Evolutionary conservation across 2,329 filamentous ascomycete genomes (phyloP).

Genomic region (Diatrype stigma): DNA sequence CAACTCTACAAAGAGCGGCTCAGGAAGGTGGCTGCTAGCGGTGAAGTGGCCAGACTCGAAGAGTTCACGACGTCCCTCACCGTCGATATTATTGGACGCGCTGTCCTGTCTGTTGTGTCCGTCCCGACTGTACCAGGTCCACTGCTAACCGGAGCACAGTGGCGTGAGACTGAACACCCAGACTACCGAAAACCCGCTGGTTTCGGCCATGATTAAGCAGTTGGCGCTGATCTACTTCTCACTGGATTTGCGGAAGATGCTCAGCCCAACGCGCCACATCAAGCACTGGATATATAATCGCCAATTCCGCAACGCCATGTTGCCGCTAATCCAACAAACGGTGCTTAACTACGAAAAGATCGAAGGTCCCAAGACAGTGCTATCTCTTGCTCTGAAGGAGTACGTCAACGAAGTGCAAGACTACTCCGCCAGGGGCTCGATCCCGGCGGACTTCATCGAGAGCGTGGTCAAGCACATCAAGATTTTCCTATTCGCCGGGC

Average conservation of each 20-base stretch:
- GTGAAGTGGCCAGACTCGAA: conserved; percentile 24
- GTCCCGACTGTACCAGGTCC: conserved; percentile 4
- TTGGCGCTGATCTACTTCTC: conserved; percentile 15
- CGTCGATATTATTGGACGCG: conserved; percentile 25
- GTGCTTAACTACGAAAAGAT: conserved; percentile 20
- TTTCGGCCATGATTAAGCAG: conserved; percentile 16
- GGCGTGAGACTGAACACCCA: conserved; percentile 18
- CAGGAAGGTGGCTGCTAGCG: conserved; percentile 13
- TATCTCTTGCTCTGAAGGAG: conserved; percentile 23
- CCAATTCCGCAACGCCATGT: conserved; percentile 20
- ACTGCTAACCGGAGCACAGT: conserved; percentile 9
- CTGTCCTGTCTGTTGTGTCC: conserved; percentile 17
- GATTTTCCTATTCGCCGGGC: conserved; percentile 29
- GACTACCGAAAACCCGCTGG: conserved; percentile 8
- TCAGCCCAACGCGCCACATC: conserved; percentile 18
- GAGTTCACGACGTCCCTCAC: conserved; percentile 23
- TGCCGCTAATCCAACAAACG: conserved; percentile 21
- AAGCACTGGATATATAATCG: conserved; percentile 24
- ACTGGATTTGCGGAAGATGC: conserved; percentile 11
- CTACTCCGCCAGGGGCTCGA: conserved; percentile 6
- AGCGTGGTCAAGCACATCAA: conserved; percentile 23
- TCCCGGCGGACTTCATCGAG: conserved; percentile 16
- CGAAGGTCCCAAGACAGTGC: conserved; percentile 23
- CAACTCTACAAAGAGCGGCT: conserved; percentile 22
- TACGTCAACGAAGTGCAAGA: conserved; percentile 17